Percentiles rank a stretch among this genome's conserved stretches.
phyloP scores from a whole-genome alignment of 1,284 basidiomycete genomes.

The Mycena citricolor region DNA sequence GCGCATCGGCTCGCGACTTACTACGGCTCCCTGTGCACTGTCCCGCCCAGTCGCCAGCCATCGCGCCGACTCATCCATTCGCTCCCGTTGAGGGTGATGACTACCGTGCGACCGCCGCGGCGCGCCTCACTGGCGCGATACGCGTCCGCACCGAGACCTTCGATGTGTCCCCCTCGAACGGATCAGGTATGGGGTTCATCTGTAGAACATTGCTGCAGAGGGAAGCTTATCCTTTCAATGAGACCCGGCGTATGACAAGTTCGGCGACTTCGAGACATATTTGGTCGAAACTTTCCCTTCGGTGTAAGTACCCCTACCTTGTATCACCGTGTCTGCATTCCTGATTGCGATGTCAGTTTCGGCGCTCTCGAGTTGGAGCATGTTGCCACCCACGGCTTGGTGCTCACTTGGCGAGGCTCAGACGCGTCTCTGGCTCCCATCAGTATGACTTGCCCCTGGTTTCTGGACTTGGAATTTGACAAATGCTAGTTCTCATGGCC shows the following conservation, averaged over 20 bases:
- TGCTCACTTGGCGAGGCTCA: slow-evolving; percentile 15
- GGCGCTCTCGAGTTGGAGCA: slow-evolving; percentile 11
- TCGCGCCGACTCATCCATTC: slow-evolving; percentile 8
- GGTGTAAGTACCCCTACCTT: slow-evolving; percentile 1
- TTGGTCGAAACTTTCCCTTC: slow-evolving; percentile 10
- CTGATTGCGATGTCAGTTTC: slow-evolving; percentile 6
- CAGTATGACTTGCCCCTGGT: neutral
- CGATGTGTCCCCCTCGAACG: slow-evolving; percentile 8
- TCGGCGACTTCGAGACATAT: slow-evolving; percentile 12
- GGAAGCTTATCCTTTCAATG: no score
- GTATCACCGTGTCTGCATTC: neutral
- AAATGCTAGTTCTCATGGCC: slow-evolving; percentile 13
- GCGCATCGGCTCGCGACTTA: slow-evolving; percentile 7
- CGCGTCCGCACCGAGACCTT: slow-evolving; percentile 17
- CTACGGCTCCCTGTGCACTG: slow-evolving; percentile 11
- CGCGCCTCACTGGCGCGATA: slow-evolving; percentile 13
- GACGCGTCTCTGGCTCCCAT: slow-evolving; percentile 10
- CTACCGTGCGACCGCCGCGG: slow-evolving; percentile 2
- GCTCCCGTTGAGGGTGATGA: slow-evolving; percentile 6
- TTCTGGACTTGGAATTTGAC: neutral
- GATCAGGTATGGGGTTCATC: slow-evolving; percentile 1
- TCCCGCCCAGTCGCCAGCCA: slow-evolving; percentile 8
- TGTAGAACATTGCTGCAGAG: no score
- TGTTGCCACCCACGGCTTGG: slow-evolving; percentile 11
- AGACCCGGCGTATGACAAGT: slow-evolving; percentile 17